Percentiles rank a stretch among this genome's conserved stretches.
phyloP scores from a whole-genome alignment of 139 green algal genomes.

The Coccomyxa sp. region DNA sequence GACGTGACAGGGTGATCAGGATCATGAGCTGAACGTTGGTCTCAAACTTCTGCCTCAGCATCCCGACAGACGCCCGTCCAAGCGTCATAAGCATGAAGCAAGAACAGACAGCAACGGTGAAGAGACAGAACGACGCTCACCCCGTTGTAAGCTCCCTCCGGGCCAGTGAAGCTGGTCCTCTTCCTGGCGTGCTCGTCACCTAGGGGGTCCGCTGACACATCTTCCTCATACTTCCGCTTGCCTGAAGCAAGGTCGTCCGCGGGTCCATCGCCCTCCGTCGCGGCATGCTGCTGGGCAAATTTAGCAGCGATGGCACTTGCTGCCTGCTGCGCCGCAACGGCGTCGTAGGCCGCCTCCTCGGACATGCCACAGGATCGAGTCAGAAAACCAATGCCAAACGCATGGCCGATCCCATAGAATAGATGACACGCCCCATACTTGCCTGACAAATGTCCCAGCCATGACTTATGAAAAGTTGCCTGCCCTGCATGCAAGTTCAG shows the following conservation, averaged over 20 bases:
- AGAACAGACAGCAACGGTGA: not conserved
- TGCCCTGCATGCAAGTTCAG: too few relatives aligned
- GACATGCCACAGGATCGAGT: not conserved
- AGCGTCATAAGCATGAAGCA: not conserved
- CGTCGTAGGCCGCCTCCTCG: not conserved
- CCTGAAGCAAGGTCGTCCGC: not conserved
- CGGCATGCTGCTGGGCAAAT: not conserved
- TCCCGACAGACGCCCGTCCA: too few relatives aligned
- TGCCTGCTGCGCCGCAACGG: not conserved
- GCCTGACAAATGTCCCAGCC: too few relatives aligned
- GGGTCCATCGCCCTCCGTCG: not conserved
- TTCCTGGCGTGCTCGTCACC: constrained; percentile 16
- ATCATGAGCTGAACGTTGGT: too few relatives aligned
- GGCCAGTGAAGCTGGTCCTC: constrained; percentile 15
- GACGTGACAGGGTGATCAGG: too few relatives aligned
- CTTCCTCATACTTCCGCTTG: constrained; percentile 15
- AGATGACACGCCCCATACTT: too few relatives aligned
- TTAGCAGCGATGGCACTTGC: not conserved
- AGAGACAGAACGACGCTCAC: not conserved
- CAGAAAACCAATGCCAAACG: not conserved
- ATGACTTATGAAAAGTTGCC: too few relatives aligned
- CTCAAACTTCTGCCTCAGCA: too few relatives aligned
- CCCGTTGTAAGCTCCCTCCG: constrained; percentile 8
- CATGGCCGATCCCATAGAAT: too few relatives aligned
- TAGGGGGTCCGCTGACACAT: not conserved